Evolutionary conservation across 192 early-diverging fungal genomes (phyloP).

Genomic region (Pilobolus umbonatus): DNA sequence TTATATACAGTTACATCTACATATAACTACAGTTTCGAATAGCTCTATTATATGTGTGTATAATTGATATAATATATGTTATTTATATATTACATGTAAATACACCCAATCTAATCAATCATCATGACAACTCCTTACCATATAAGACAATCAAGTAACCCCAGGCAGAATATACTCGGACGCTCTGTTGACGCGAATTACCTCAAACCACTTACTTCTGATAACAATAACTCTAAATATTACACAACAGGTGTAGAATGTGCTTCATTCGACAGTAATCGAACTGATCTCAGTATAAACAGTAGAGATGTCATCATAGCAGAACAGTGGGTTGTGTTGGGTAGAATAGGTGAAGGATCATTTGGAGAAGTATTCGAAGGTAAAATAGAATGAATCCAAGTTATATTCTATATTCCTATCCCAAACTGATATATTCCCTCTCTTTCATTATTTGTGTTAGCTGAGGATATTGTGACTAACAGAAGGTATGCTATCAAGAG

Average conservation of each 20-base stretch:
- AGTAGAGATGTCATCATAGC: conserved; percentile 37
- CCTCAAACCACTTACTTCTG: neutral
- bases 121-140: conserved; percentile 13
- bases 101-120: neutral
- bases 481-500: conserved; percentile 50
- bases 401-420: neutral
- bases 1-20: too few relatives aligned
- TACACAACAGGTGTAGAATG: conserved; percentile 4
- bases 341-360: conserved; percentile 58
- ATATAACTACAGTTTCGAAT: too few relatives aligned
- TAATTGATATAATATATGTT: too few relatives aligned
- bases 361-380: conserved; percentile 62
- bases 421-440: neutral
- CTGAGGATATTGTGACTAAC: conserved; percentile 37
- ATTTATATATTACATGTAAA: too few relatives aligned
- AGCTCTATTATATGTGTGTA: too few relatives aligned
- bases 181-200: conserved; percentile 11
- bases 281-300: conserved; percentile 10
- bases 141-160: conserved; percentile 5
- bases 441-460: conserved; percentile 21
- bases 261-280: conserved; percentile 14
- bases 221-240: neutral
- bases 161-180: neutral
- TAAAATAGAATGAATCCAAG: conserved; percentile 10
- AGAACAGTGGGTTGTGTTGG: conserved; percentile 48